Evolutionary conservation across 2,329 filamentous ascomycete genomes (phyloP), one percentile per base, ranked within the genome.

Genomic region (Colletotrichum theobromicola): DNA sequence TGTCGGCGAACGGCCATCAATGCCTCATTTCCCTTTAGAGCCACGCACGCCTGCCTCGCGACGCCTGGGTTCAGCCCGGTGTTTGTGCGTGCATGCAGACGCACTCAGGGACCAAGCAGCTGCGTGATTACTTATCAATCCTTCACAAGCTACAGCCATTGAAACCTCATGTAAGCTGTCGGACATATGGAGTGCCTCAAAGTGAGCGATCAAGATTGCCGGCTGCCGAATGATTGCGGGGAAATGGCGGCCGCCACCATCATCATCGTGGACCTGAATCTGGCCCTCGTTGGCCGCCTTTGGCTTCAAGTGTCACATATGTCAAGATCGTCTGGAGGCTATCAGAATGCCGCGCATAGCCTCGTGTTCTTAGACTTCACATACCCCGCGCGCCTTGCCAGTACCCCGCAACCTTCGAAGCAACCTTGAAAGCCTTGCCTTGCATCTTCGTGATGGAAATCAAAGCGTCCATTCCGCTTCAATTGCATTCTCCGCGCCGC

Each of bases 361-460:
- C 46, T 50, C 34, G 37, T n/a, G n/a, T 4, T 24, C 72, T 67
- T 72, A 67, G 35, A 72, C 72, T 75, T 72, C 72, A 68, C 42
- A 13, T 32, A 58, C 72, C 68, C 72, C 72, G 72, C 72, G 68
- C 62, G 37, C 55, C 67, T 63, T 30, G 42, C 26, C 58, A 46
- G 72, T 63, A 67, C 68, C 69, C 72, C 72, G 72, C 72, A 75
- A 75, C 68, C 34, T 71, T 74, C 67, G 57, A 32, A 42, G 32
- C 32, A 73, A 73, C 70, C 60, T 66, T 66, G 61, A 13, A 32
- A 35, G 32, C 42, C 57, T 32, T 46, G 42, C 28, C 58, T 28
- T 67, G 32, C 5, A 28, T 30, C 30, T 37, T 13, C 34, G 28
- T 13, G 13, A 50, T 42, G 18, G 21, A 57, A 63, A 24, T 15